These are phyloP conservation scores for Xerocomus subilludens DNA, from an alignment of 1,284 basidiomycete genomes.

Conservation along the genomic window DNA sequence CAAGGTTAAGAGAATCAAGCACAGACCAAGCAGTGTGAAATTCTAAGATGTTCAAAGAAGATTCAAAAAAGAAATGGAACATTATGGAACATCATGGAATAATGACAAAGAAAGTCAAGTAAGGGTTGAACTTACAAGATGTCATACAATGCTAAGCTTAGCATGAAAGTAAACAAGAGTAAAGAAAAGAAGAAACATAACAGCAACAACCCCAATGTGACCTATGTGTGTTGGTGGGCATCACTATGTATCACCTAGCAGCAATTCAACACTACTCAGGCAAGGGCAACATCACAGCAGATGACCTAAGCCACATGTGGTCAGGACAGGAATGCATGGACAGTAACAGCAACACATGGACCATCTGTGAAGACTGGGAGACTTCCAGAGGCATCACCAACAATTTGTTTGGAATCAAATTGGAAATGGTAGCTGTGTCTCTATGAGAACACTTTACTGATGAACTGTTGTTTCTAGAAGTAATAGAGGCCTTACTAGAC, in stretches of 20 bases:
- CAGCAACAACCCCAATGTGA: no score
- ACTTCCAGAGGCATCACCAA: neutral
- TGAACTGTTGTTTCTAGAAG: conserved; percentile 18
- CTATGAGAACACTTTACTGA: conserved; percentile 22
- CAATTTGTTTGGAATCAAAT: neutral
- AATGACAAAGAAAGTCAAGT: no score
- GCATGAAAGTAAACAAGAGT: no score
- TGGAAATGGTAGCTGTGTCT: no score
- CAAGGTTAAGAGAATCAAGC: no score
- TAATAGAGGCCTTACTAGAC: conserved; percentile 30
- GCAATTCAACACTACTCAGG: neutral
- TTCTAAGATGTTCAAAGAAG: no score
- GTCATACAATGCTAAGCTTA: no score
- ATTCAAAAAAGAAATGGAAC: no score
- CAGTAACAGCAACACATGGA: neutral
- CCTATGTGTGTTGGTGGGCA: neutral
- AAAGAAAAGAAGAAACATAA: no score
- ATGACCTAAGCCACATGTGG: neutral
- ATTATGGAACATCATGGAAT: no score
- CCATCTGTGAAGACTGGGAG: neutral
- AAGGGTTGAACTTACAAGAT: no score
- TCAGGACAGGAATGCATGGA: accelerated
- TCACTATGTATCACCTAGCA: neutral
- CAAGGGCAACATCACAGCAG: neutral
- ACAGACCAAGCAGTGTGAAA: no score